A percentile compares a stretch with the other conserved stretches of the same genome.
These are phyloP conservation scores for Starmerella tilneyi DNA, from an alignment of 805 yeast genomes.

Conservation along the genomic window DNA sequence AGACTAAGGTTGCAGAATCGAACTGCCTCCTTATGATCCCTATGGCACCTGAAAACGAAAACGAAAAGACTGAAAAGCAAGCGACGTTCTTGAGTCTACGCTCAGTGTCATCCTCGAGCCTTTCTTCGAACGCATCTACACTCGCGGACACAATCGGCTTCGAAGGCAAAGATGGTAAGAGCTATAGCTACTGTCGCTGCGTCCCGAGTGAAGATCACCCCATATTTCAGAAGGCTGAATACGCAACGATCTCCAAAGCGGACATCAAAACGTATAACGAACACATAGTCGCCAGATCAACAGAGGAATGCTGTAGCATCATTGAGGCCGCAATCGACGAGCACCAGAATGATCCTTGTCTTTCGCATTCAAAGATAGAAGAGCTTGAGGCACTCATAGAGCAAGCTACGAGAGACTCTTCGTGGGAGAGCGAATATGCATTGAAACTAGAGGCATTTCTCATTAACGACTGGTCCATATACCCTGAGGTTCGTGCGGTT, in stretches of 20 bases:
- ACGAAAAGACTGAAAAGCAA: too few relatives aligned
- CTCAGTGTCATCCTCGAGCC: too few relatives aligned
- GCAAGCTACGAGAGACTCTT: constrained; percentile 19
- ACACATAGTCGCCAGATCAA: constrained; percentile 20
- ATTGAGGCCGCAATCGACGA: constrained; percentile 35
- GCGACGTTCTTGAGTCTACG: too few relatives aligned
- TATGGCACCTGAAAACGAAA: too few relatives aligned
- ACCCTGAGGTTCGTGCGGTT: constrained; percentile 52
- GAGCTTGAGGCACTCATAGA: constrained; percentile 23
- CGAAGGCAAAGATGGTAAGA: too few relatives aligned
- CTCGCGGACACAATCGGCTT: too few relatives aligned
- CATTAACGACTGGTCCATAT: constrained; percentile 41
- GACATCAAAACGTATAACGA: constrained; percentile 7
- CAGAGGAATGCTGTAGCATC: constrained; percentile 36
- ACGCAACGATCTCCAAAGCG: constrained; percentile 1
- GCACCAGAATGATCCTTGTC: constrained; percentile 41
- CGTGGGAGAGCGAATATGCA: constrained; percentile 18
- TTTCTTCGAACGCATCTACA: too few relatives aligned
- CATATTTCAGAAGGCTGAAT: constrained; percentile 4
- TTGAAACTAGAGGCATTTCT: constrained; percentile 38
- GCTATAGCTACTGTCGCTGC: too few relatives aligned
- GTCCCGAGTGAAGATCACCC: too few relatives aligned
- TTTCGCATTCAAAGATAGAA: constrained; percentile 12
- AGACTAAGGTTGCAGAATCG: too few relatives aligned
- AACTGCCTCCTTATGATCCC: too few relatives aligned